phyloP scores from a whole-genome alignment of 1,284 basidiomycete genomes.

The Inonotus hispidus region DNA sequence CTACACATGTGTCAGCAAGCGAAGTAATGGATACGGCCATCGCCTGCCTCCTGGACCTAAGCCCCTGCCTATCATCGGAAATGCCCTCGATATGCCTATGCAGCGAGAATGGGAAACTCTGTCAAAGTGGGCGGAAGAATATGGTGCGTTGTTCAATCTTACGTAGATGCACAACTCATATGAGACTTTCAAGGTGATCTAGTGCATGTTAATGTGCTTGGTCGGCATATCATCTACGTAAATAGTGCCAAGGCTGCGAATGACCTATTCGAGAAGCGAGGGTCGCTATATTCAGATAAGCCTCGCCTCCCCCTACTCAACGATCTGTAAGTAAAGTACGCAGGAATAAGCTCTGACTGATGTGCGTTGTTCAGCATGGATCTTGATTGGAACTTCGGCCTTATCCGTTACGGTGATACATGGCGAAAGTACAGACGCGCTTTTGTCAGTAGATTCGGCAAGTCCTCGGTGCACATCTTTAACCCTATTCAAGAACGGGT shows the following conservation, averaged over 20 bases:
- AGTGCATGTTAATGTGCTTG: constrained; percentile 22
- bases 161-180: constrained; percentile 1
- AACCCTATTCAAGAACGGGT: constrained; percentile 22
- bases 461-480: constrained; percentile 19
- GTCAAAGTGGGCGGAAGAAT: constrained; percentile 46
- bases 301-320: constrained; percentile 15
- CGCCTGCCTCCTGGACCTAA: constrained; percentile 20
- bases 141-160: constrained; percentile 30
- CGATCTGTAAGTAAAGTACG: constrained; percentile 4
- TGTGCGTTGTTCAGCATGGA: constrained; percentile 1
- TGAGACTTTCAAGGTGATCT: constrained; percentile 21
- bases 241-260: constrained; percentile 21
- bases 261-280: constrained; percentile 25
- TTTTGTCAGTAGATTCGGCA: constrained; percentile 25
- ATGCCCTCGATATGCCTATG: constrained; percentile 20
- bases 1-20: background rate
- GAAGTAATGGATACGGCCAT: background rate
- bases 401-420: constrained; percentile 24
- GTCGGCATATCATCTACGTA: constrained; percentile 22
- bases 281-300: constrained; percentile 22
- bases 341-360: background rate
- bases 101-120: constrained; percentile 35
- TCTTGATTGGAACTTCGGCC: constrained; percentile 17
- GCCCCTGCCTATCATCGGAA: constrained; percentile 21
- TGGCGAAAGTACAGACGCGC: constrained; percentile 25